Percentiles rank a stretch among this genome's conserved stretches.
Conservation (phyloP, 306 rosid genomes). For the Vigna unguiculata region DNA sequence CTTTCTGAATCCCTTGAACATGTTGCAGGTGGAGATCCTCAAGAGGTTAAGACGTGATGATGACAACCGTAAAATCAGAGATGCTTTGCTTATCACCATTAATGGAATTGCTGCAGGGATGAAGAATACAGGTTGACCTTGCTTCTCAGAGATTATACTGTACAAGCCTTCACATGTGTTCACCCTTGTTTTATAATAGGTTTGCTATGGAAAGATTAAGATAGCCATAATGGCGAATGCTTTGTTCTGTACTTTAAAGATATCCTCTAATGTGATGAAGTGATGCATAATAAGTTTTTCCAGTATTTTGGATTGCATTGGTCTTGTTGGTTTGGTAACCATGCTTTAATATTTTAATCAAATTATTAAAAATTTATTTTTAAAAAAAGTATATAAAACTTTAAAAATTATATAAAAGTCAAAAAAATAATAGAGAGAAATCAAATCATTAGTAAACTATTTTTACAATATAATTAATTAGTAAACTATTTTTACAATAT, state of each 20-base stretch:
- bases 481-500: too few species aligned
- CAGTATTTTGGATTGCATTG: background rate
- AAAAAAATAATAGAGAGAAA: too few species aligned
- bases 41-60: constrained; percentile 83
- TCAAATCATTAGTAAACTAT: too few species aligned
- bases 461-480: too few species aligned
- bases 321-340: background rate
- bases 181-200: background rate
- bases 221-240: constrained; percentile 11
- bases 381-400: too few species aligned
- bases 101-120: constrained; percentile 98
- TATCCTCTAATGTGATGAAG: constrained; percentile 5
- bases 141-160: constrained; percentile 40
- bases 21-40: constrained; percentile 92
- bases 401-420: too few species aligned
- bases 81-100: constrained; percentile 90
- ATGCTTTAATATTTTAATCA: too few species aligned
- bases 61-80: constrained; percentile 75
- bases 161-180: constrained; percentile 21
- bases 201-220: background rate
- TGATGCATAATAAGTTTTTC: constrained; percentile 25
- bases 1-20: constrained; percentile 87
- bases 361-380: too few species aligned
- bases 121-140: constrained; percentile 86
- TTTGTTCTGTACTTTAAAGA: background rate